These are phyloP conservation scores for Tuber aestivum DNA, from an alignment of 495 filamentous ascomycete species.

Conservation along the genomic window DNA sequence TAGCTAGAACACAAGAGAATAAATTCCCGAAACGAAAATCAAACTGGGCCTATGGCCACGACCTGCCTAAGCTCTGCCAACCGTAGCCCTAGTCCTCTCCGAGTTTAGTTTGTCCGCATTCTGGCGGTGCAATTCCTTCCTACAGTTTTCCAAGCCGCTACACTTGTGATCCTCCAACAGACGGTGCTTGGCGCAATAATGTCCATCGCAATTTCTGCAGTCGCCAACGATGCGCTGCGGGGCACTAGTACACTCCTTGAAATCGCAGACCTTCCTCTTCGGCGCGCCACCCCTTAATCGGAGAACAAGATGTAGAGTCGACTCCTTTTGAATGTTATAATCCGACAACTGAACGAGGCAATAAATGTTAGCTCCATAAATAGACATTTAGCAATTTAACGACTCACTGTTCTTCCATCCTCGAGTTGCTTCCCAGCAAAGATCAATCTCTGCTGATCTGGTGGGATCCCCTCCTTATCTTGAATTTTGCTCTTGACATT, in stretches of 20 bases:
- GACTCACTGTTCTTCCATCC: conserved; percentile 70
- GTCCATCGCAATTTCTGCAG: conserved; percentile 87
- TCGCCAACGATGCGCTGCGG: conserved; percentile 92
- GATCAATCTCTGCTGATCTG: conserved; percentile 96
- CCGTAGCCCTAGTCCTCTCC: conserved; percentile 73
- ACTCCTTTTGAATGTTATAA: conserved; percentile 95
- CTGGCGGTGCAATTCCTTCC: conserved; percentile 85
- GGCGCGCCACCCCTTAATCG: conserved; percentile 77
- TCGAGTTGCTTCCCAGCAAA: conserved; percentile 98
- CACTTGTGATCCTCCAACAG: conserved; percentile 92
- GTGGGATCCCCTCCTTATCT: conserved; percentile 98
- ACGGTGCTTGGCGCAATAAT: conserved; percentile 90
- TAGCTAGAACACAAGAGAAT: background rate
- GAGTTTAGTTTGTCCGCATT: conserved; percentile 87
- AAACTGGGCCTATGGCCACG: background rate
- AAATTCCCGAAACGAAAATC: background rate
- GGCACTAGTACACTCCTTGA: conserved; percentile 76
- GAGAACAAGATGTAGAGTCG: conserved; percentile 78
- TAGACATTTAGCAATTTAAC: background rate
- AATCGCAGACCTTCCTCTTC: conserved; percentile 79
- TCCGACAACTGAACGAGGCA: conserved; percentile 65
- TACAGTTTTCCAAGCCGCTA: conserved; percentile 90
- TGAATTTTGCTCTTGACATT: conserved; percentile 99
- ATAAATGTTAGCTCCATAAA: background rate
- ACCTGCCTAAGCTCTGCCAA: conserved; percentile 39